Percentiles rank a stretch among this genome's conserved stretches.
Evolutionary conservation across 805 yeast species (phyloP).

Genomic region (Blastobotrys muscicola): DNA sequence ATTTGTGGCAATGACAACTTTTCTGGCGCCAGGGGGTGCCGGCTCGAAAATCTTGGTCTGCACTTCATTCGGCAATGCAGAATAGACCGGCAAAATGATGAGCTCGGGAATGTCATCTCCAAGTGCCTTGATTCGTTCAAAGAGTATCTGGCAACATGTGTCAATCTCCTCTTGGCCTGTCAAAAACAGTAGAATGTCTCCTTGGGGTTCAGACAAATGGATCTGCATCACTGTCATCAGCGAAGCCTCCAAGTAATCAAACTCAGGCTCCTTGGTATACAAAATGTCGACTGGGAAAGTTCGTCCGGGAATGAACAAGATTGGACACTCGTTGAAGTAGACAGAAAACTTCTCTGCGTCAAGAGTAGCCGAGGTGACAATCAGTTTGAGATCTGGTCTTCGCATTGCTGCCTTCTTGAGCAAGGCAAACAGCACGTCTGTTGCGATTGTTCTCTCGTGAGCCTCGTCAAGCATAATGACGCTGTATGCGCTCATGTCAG

Average conservation of each 20-base stretch:
- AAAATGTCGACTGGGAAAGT: constrained; percentile 84
- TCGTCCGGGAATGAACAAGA: constrained; percentile 84
- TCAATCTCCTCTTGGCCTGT: constrained; percentile 98
- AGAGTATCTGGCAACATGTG: constrained; percentile 62
- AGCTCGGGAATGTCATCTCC: constrained; percentile 52
- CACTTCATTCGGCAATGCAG: constrained; percentile 78
- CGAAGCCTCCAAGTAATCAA: constrained; percentile 85
- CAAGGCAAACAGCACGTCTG: constrained; percentile 74
- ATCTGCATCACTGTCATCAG: constrained; percentile 81
- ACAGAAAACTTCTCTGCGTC: constrained; percentile 80
- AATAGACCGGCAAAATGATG: constrained; percentile 78
- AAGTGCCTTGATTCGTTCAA: constrained; percentile 53
- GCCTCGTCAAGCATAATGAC: constrained; percentile 95
- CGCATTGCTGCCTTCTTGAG: constrained; percentile 56
- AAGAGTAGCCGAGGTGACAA: constrained; percentile 91
- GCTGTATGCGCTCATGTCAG: constrained; percentile 54
- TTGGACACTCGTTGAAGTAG: constrained; percentile 77
- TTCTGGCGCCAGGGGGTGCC: constrained; percentile 68
- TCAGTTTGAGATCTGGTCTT: constrained; percentile 60
- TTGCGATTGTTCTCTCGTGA: constrained; percentile 89
- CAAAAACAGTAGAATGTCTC: constrained; percentile 78
- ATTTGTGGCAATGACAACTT: constrained; percentile 89
- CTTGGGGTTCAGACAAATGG: constrained; percentile 53
- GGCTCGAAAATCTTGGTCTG: constrained; percentile 80
- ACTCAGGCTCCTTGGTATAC: constrained; percentile 80